These are phyloP conservation scores for Artemisia annua DNA, from an alignment of 129 eudicot genomes.

Conservation along the genomic window DNA sequence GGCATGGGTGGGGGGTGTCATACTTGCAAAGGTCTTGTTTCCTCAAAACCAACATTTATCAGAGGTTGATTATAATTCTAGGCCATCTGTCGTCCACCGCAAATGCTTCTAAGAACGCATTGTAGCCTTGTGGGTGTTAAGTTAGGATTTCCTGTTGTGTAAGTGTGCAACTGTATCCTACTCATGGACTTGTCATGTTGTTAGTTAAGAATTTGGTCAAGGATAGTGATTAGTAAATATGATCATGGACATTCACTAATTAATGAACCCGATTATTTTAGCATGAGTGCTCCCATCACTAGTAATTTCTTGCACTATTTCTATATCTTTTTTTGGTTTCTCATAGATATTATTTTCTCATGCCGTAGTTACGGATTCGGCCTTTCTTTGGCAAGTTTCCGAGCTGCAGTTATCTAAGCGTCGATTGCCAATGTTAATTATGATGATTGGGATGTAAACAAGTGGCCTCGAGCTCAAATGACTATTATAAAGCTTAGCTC, in stretches of 20 bases:
- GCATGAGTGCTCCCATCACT: neutral
- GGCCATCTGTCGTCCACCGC: constrained; percentile 93
- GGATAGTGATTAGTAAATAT: constrained; percentile 11
- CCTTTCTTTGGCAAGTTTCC: too few relatives aligned
- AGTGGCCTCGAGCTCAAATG: too few relatives aligned
- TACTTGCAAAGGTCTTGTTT: constrained; percentile 91
- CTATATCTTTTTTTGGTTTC: neutral
- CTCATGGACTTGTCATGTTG: constrained; percentile 12
- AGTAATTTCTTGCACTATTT: constrained; percentile 3
- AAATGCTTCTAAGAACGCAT: constrained; percentile 61
- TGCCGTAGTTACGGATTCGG: too few relatives aligned
- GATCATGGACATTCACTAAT: constrained; percentile 12
- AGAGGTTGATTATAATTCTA: constrained; percentile 74
- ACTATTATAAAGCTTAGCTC: too few relatives aligned
- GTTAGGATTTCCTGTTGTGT: constrained; percentile 16
- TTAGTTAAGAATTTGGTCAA: constrained; percentile 12
- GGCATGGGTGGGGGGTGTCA: constrained; percentile 97
- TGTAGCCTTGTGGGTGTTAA: neutral
- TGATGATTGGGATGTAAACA: too few relatives aligned
- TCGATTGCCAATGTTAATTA: too few relatives aligned
- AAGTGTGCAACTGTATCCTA: constrained; percentile 3
- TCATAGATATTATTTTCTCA: too few relatives aligned
- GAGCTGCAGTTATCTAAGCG: too few relatives aligned
- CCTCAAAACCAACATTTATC: constrained; percentile 97
- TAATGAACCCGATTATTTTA: constrained; percentile 24